Base-by-base conservation (phyloP, 75 land plant genomes). In the Azolla pinnata region DNA sequence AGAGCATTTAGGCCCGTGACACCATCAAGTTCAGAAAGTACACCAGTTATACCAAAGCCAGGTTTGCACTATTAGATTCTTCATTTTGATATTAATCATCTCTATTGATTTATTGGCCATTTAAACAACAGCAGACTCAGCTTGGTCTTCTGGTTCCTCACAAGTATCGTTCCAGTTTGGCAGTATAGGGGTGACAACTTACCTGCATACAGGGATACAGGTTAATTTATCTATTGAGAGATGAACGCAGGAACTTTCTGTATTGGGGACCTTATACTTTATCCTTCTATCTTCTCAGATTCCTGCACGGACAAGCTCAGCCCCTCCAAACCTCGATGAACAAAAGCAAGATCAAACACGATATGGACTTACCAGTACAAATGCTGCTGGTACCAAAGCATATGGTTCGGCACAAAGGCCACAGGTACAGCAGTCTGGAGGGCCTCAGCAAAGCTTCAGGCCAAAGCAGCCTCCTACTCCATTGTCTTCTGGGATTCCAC, bases 291-390 rank as follows among this genome's bases (percentile, higher is more conserved):
- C 12, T 53, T 34, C 38, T 12, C 12, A 72, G 75, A 46, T 58
- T 12, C 75, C 75, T 44, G 20, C 31, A 1, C 62, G 75, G 31
- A 92, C 98, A n/a, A 88, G 70, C 63, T 92, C 98, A n/a, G 98
- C 98, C 29, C 75, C 98, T n/a, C 96, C 98, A 25, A 88, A 89
- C 67, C 67, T 92, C 44, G 96, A 92, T 67, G 96, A 92, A 62
- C 98, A 85, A 67, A 88, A 83, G 57, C 67, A 74, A 18, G 81
- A 85, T 44, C 98, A 85, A 86, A 90, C 60, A 16, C 81, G 66
- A n/a, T 55, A 17, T 48, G 66, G 32, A 27, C 33, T 31, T 17
- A 29, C 55, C 57, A 27, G 42, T 7, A 14, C 42, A 38, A 7
- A 61, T 46, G 18, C 30, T 47, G 54, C 54, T 9, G 25, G 45